Conservation (phyloP, 2,329 filamentous ascomycete genomes). For the Plectosphaerella sp. region DNA sequence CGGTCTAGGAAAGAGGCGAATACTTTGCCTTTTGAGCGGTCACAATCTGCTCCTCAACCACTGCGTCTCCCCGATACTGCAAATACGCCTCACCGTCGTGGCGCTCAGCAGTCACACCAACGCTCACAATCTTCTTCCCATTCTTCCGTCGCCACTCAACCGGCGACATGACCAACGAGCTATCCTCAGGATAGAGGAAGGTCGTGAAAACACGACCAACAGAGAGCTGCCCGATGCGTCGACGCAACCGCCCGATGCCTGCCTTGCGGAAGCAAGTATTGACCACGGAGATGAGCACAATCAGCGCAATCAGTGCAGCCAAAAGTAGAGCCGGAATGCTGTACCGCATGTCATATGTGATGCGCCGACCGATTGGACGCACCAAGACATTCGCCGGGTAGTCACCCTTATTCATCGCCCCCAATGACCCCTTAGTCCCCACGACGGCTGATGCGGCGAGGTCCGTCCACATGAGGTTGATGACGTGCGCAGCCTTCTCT, state of each 20-base stretch:
- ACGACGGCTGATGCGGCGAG: conserved; percentile 35
- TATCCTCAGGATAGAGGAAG: conserved; percentile 11
- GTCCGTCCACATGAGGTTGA: conserved; percentile 41
- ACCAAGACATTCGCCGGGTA: conserved; percentile 14
- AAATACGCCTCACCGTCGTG: background rate
- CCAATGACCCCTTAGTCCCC: conserved; percentile 24
- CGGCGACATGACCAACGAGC: conserved; percentile 9
- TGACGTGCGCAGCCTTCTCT: conserved; percentile 23
- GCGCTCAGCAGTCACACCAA: conserved; percentile 4
- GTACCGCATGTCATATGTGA: conserved; percentile 25
- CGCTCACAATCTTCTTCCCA: background rate
- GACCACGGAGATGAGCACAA: background rate
- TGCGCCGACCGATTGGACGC: conserved; percentile 17
- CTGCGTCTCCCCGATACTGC: too few species aligned
- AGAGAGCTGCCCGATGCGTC: conserved; percentile 11
- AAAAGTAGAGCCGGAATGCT: conserved; percentile 25
- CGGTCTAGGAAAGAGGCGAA: too few species aligned
- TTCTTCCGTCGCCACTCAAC: conserved; percentile 8
- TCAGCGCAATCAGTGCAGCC: background rate
- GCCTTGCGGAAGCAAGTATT: background rate
- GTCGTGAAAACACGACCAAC: conserved; percentile 13
- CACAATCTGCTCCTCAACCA: too few species aligned
- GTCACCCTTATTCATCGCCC: conserved; percentile 11
- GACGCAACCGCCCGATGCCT: conserved; percentile 2
- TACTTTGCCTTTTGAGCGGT: too few species aligned